These are phyloP conservation scores for Cyanidiococcus yangmingshanensis DNA, from an alignment of 23 red algal species.

Conservation along the genomic window DNA sequence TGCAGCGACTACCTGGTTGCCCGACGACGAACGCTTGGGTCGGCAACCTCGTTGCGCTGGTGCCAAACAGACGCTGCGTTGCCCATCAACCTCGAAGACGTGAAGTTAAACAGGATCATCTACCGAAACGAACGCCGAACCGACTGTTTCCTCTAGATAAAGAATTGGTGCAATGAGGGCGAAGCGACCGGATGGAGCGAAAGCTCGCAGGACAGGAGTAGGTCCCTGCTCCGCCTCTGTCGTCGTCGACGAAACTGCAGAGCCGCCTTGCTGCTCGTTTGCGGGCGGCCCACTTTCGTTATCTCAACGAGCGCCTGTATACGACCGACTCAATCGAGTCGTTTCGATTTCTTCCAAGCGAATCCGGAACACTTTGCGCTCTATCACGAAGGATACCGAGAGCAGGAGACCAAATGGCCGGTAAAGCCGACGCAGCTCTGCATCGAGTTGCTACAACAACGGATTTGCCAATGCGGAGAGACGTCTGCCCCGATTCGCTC, in stretches of 20 bases:
- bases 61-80: too few relatives aligned
- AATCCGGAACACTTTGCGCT: constrained; percentile 53
- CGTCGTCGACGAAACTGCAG: constrained; percentile 10
- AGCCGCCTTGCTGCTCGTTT: not conserved
- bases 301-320: constrained; percentile 4
- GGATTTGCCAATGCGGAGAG: not conserved
- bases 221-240: too few relatives aligned
- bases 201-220: too few relatives aligned
- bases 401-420: constrained; percentile 73
- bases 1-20: too few relatives aligned
- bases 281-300: not conserved
- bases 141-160: too few relatives aligned
- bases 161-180: too few relatives aligned
- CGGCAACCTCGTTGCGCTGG: too few relatives aligned
- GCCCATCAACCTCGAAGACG: too few relatives aligned
- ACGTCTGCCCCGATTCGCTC: not conserved
- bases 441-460: constrained; percentile 21
- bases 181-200: too few relatives aligned
- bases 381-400: constrained; percentile 81
- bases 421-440: constrained; percentile 57
- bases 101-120: too few relatives aligned
- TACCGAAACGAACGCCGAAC: too few relatives aligned
- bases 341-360: not conserved
- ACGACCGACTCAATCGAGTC: not conserved
- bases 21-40: too few relatives aligned